Evolutionary conservation across 352 stramenopile genomes (phyloP), one percentile per base, ranked within the genome.

Genomic region (Globisporangium nagaii): DNA sequence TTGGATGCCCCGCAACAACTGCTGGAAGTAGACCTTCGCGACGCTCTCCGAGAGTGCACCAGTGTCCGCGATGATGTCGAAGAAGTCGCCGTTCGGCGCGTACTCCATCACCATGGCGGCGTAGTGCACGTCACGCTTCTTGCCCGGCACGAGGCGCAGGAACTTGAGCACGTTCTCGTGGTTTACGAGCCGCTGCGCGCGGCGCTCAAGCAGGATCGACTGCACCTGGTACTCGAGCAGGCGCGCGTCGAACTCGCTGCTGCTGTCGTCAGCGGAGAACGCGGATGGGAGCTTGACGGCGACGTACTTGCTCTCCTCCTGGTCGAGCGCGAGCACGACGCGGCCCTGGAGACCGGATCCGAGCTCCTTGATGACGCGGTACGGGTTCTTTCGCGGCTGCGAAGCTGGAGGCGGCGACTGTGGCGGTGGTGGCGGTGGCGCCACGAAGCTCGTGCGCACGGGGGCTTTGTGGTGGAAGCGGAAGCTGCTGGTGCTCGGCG

Each of bases 91-190:
- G 19, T 88, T 81, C 0, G 65, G 64, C 3, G 82, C 76, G 48
- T 85, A 89, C 57, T 96, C 84, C 31, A 88, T 81, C 37, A 93
- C 75, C 42, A 96, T 61, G 10, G 80, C 82, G 34, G 85, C 58
- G 53, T 84, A 86, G 27, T 78, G 55, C 52, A 70, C 70, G 44
- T 57, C 52, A 19, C 59, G 59, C 45, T 79, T 78, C 47, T 62
- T 70, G 53, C 70, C 73, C 2, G 68, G 68, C 30, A 88, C 61
- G 19, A 77, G 36, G 1, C 60, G 64, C 15, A 76, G 50, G 22
- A 72, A 77, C 53, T 74, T 61, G 51, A 84, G 60, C 13, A 88
- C 75, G 55, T 90, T 80, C 11, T 69, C 63, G 62, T 90, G 79
- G 20, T 62, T 36, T 24, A 88, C 71, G 43, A 66, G 61, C 43